Evolutionary conservation across 2,329 filamentous ascomycete species (phyloP), one percentile per base, ranked within the genome.

Genomic region (Colletotrichum sidae): DNA sequence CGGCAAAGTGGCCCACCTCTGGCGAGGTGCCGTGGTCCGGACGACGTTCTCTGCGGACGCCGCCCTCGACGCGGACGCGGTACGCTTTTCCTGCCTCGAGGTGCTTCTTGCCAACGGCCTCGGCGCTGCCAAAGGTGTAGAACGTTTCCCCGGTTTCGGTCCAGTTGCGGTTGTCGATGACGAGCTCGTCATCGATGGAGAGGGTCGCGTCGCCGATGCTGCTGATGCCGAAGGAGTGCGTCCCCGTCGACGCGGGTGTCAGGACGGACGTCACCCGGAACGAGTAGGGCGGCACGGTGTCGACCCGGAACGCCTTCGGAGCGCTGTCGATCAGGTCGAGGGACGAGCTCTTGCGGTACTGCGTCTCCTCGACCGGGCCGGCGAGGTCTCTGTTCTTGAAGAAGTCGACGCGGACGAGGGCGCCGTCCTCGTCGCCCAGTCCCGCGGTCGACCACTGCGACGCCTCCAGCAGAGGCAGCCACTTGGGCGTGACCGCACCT

Each of bases 71-170:
- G 60, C 84, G 79, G 71, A 88, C 69, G 42, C 81, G 79, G 76
- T 91, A 91, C 0, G 81, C 80, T 0, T 53, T 25, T 12, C 50
- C 50, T 0, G 6, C 1, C 1, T 8, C 10, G 10, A 55, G 41
- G 2, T 55, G 15, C 53, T 15, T n/a, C 41, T 10, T 45, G 53
- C 1, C 35, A 13, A 35, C 35, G 53, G 35, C 53, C 13, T 88
- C 91, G 4, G 85, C 88, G n/a, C 81, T 82, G 13, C 88, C 86
- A 65, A 90, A 88, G 79, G 91, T 91, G 51, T 87, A 88, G 15
- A 84, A 83, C 70, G 91, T 90, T 75, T 91, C 88, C 0, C 55
- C 59, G 34, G 70, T 72, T 49, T 72, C 72, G 9, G 72, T 68
- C 17, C 25, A 25, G 25, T 25, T 25, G 25, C 25, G 25, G 25